A percentile compares a stretch with the other conserved stretches of the same genome.
Evolutionary conservation across 1,139 yeast genomes (phyloP).

Genomic region (Saccharomyces hybrid): DNA sequence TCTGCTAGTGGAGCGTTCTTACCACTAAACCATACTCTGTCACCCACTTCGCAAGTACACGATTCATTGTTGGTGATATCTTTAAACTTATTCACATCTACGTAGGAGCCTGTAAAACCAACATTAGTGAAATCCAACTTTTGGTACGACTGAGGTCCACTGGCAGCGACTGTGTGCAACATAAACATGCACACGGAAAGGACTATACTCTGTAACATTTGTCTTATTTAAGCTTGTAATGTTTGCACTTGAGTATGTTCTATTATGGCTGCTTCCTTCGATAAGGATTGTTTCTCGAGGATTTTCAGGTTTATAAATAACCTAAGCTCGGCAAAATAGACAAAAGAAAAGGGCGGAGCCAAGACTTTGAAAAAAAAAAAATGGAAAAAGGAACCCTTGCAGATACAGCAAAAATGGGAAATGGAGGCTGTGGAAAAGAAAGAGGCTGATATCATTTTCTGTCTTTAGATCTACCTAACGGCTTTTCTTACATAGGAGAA

Average conservation of each 20-base stretch:
- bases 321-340: neutral
- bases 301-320: neutral
- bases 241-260: neutral
- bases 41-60: slow-evolving; percentile 46
- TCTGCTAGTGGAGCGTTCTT: slow-evolving; percentile 60
- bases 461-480: neutral
- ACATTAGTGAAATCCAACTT: slow-evolving; percentile 49
- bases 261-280: neutral
- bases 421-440: neutral
- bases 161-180: slow-evolving; percentile 1
- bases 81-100: slow-evolving; percentile 47
- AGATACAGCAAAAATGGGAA: neutral
- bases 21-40: slow-evolving; percentile 45
- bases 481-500: neutral
- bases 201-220: neutral
- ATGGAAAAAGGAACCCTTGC: neutral
- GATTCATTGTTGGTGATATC: slow-evolving; percentile 38
- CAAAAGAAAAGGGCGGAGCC: slow-evolving; percentile 1
- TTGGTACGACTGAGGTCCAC: slow-evolving; percentile 26
- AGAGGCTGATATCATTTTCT: neutral
- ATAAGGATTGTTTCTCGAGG: neutral
- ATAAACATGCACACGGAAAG: neutral
- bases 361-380: neutral
- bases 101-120: slow-evolving; percentile 60
- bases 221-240: neutral